phyloP scores from a whole-genome alignment of 2,329 filamentous ascomycete species.

The Botrytis aclada region DNA sequence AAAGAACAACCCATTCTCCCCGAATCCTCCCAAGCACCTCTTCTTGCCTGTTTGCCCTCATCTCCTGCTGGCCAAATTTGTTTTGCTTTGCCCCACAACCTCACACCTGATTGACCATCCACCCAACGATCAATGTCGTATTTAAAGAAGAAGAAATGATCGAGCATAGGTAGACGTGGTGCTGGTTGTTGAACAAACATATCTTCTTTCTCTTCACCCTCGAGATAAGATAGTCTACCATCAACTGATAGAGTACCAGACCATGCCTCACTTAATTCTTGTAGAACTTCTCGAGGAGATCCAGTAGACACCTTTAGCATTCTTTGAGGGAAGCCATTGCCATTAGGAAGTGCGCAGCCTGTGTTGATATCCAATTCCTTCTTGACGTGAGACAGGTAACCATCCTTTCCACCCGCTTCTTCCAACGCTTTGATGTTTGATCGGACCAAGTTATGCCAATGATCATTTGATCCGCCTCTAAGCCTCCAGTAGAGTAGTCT shows the following conservation, averaged over 20 bases:
- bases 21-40: constrained; percentile 17
- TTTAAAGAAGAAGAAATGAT: constrained; percentile 17
- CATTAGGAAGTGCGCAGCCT: constrained; percentile 14
- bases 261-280: constrained; percentile 18
- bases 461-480: constrained; percentile 9
- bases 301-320: constrained; percentile 13
- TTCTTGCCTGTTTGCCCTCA: constrained; percentile 13
- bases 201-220: constrained; percentile 7
- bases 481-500: constrained; percentile 17
- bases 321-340: constrained; percentile 17
- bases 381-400: constrained; percentile 14
- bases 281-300: constrained; percentile 6
- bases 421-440: constrained; percentile 13
- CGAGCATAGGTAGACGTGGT: constrained; percentile 13
- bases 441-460: constrained; percentile 15
- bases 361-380: constrained; percentile 18
- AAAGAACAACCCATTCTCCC: constrained; percentile 10
- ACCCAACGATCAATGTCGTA: constrained; percentile 19
- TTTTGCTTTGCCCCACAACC: constrained; percentile 14
- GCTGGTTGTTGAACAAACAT: constrained; percentile 17
- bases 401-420: constrained; percentile 7
- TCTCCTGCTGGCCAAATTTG: constrained; percentile 14
- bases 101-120: constrained; percentile 10
- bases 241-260: constrained; percentile 7
- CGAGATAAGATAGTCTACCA: constrained; percentile 5